Evolutionary conservation across 441 rosid species (phyloP).

Genomic region (Aquilaria agallochum): DNA sequence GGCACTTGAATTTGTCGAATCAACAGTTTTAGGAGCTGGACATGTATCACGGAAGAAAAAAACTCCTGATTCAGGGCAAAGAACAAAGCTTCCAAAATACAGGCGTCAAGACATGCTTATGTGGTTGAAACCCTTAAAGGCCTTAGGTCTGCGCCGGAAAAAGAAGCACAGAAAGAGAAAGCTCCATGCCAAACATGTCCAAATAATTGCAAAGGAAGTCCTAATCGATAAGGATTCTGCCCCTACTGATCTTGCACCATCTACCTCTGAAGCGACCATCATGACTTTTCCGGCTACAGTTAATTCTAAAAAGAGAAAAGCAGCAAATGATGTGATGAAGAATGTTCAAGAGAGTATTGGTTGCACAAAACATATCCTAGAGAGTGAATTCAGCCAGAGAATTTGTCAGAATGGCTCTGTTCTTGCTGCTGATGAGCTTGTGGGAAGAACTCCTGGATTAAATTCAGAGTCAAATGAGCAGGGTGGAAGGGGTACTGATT

Average conservation of each 20-base stretch:
- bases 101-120: constrained; percentile 25
- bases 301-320: constrained; percentile 23
- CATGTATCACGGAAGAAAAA: constrained; percentile 14
- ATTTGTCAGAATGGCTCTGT: constrained; percentile 39
- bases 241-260: constrained; percentile 37
- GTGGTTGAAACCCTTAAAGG: constrained; percentile 45
- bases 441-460: constrained; percentile 19
- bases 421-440: constrained; percentile 34
- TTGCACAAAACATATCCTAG: constrained; percentile 20
- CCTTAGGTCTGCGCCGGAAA: constrained; percentile 34
- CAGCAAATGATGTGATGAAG: constrained; percentile 17
- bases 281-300: constrained; percentile 16
- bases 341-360: constrained; percentile 17
- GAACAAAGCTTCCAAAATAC: constrained; percentile 34
- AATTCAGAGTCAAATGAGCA: constrained; percentile 25
- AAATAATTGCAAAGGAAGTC: constrained; percentile 30
- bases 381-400: constrained; percentile 34
- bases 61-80: constrained; percentile 15
- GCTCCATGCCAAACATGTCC: constrained; percentile 12
- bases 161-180: constrained; percentile 51
- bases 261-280: constrained; percentile 40
- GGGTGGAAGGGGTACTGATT: constrained; percentile 25
- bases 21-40: constrained; percentile 10
- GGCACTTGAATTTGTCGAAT: constrained; percentile 15
- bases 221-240: constrained; percentile 19